phyloP scores from a whole-genome alignment of 202 grass and related monocot genomes.

The Bolboschoenoplectus hybrid region DNA sequence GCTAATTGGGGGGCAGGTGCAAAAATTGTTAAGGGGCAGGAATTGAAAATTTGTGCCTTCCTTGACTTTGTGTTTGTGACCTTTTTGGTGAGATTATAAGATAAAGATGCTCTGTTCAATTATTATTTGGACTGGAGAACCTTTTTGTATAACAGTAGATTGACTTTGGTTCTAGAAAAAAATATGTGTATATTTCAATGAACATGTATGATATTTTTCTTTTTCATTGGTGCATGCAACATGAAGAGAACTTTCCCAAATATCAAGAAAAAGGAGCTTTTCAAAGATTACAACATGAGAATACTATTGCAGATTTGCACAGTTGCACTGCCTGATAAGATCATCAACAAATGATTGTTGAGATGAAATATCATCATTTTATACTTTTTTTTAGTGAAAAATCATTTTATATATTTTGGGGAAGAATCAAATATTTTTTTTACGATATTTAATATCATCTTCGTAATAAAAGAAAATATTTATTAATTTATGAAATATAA shows the following conservation, averaged over 20 bases:
- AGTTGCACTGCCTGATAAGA: background rate
- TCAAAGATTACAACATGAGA: background rate
- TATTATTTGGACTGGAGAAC: background rate
- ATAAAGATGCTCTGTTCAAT: background rate
- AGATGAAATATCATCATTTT: too few relatives aligned
- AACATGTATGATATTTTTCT: background rate
- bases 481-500: too few relatives aligned
- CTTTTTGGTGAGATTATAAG: background rate
- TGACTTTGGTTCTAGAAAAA: background rate
- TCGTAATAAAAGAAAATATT: too few relatives aligned
- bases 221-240: background rate
- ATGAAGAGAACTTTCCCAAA: background rate
- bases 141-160: background rate
- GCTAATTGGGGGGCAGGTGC: background rate
- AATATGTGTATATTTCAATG: background rate
- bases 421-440: too few relatives aligned
- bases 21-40: too few relatives aligned
- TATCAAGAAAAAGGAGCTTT: background rate
- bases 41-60: too few relatives aligned
- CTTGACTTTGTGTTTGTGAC: background rate
- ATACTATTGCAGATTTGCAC: background rate
- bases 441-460: too few relatives aligned
- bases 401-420: too few relatives aligned
- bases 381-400: too few relatives aligned
- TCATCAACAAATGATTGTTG: background rate